Evolutionary conservation across 305 asterid species (phyloP), one percentile per base, ranked within the genome.

Genomic region (Solanum hybrid): DNA sequence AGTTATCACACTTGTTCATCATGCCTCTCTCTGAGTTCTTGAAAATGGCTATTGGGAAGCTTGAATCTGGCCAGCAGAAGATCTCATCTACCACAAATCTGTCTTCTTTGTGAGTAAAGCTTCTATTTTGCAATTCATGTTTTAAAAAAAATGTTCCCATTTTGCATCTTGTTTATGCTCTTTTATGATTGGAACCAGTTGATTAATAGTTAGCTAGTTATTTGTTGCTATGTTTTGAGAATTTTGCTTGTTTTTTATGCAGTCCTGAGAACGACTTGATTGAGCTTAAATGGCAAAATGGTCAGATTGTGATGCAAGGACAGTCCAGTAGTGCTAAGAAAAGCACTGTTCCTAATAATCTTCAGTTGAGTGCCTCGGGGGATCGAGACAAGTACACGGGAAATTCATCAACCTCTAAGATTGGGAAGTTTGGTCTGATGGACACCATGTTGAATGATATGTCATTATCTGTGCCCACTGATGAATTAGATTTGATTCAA

Each of bases 201-300:
- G 13, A 88, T 36, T 89, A 37, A 76, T 80, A 2, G 71, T n/a
- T 73, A 73, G 61, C 37, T 36, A 11, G 39, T 90, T 61, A 87
- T 6, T 89, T 74, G 1, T 85, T 85, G 37, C 79, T 75, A 83
- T 90, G 73, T 87, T 29, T 61, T 89, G 22, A 79, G 86, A 57
- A 67, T 67, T 90, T 89, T 51, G 37, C 89, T 79, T 91, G 89
- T 4, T 86, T 22, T 86, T 77, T 13, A 18, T 92, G 95, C 96
- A 97, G 99, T 90, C 87, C 90, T 79, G 96, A 92, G 57, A 88
- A 90, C 88, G 98, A 93, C 3, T 89, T 95, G 83, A 93, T 94
- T 89, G 99, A 97, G 94, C 93, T 97, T n/a, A 95, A 96, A 18
- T 96, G 98, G 96, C 95, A 96, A 86, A 96, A 96, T 91, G 99